Conservation (phyloP, 176 grass and related monocot species). For the Hyparrhenia diplandra region DNA sequence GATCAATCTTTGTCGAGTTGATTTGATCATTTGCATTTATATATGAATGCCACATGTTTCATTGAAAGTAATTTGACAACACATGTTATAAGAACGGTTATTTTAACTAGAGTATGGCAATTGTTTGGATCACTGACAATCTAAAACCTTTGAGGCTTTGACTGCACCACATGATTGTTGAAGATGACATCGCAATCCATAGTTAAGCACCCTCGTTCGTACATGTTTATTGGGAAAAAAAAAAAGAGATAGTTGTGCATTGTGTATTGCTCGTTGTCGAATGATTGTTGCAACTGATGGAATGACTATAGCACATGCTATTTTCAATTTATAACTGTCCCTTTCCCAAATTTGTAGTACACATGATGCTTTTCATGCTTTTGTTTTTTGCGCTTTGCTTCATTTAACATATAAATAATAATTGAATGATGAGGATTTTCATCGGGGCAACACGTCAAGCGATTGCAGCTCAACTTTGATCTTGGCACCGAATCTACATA, state of each 20-base stretch:
- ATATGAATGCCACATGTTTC: too few relatives aligned
- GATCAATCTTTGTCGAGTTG: too few relatives aligned
- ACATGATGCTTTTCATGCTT: neutral
- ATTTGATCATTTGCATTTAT: too few relatives aligned
- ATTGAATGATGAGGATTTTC: neutral
- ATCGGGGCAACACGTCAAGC: neutral
- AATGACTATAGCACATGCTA: neutral
- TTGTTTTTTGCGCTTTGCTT: neutral
- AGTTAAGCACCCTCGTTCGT: neutral
- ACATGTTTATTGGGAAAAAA: too few relatives aligned
- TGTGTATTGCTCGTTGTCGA: neutral
- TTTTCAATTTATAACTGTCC: neutral
- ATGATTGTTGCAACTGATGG: neutral
- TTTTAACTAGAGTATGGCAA: neutral
- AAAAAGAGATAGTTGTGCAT: neutral
- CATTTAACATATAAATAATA: neutral
- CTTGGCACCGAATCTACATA: neutral
- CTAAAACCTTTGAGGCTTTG: neutral
- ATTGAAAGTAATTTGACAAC: neutral
- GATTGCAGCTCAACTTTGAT: neutral
- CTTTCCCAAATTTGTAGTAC: neutral
- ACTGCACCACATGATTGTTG: neutral
- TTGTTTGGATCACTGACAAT: neutral
- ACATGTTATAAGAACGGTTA: neutral
- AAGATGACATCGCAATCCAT: neutral